phyloP scores from a whole-genome alignment of 2,329 filamentous ascomycete species.

The Neonectria faginata region DNA sequence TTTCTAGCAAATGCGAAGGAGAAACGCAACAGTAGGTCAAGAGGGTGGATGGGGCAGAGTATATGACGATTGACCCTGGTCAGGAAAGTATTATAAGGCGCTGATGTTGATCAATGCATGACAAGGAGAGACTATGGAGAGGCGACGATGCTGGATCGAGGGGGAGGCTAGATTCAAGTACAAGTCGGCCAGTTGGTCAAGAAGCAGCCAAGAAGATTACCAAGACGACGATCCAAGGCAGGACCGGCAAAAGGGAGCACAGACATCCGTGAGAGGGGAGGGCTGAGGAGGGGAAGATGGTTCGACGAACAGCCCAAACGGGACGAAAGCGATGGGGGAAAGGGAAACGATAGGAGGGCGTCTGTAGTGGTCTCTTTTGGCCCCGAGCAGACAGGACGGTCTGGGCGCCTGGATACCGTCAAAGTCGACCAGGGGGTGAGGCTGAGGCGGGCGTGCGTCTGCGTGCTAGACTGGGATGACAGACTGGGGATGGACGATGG shows the following conservation, averaged over 20 bases:
- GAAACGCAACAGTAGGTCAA: neutral
- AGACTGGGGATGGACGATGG: constrained; percentile 3
- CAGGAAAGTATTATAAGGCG: constrained; percentile 12
- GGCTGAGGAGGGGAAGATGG: constrained; percentile 19
- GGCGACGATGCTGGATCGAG: constrained; percentile 28
- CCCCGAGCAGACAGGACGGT: constrained; percentile 1
- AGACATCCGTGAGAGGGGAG: constrained; percentile 6
- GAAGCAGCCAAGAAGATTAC: constrained; percentile 21
- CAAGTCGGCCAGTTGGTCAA: constrained; percentile 10
- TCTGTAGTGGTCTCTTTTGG: constrained; percentile 10
- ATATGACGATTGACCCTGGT: constrained; percentile 16
- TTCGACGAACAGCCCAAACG: constrained; percentile 20
- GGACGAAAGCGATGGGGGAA: constrained; percentile 7
- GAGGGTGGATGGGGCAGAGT: constrained; percentile 7
- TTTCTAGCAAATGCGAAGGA: constrained; percentile 1
- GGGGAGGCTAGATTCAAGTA: constrained; percentile 39
- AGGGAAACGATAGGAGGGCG: constrained; percentile 14
- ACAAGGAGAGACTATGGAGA: constrained; percentile 28
- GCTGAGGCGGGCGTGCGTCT: constrained; percentile 13
- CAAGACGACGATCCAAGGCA: constrained; percentile 4
- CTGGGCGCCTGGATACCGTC: constrained; percentile 17
- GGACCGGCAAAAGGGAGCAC: constrained; percentile 30
- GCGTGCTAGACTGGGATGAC: constrained; percentile 14
- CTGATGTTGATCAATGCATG: constrained; percentile 28
- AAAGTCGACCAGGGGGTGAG: constrained; percentile 15